Evolutionary conservation across 257 asterid genomes (phyloP).

Genomic region (Lycium ferocissimum): DNA sequence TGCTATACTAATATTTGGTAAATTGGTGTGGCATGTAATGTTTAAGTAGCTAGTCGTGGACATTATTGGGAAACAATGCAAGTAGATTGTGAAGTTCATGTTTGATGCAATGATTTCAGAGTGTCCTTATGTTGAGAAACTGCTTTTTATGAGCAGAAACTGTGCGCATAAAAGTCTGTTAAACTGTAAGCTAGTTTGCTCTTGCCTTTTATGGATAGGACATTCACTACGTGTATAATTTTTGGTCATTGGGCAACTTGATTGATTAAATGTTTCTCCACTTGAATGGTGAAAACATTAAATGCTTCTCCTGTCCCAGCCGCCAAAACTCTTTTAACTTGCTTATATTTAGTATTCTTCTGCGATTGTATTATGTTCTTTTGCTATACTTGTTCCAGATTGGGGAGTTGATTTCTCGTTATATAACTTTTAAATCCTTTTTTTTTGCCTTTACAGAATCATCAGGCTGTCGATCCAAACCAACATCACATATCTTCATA

Average conservation of each 20-base stretch:
- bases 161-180: neutral
- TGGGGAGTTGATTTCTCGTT: conserved; percentile 30
- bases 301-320: conserved; percentile 7
- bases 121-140: conserved; percentile 27
- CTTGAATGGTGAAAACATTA: conserved; percentile 10
- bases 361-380: conserved; percentile 14
- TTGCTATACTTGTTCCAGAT: conserved; percentile 25
- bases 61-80: neutral
- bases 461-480: conserved; percentile 55
- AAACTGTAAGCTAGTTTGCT: neutral
- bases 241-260: neutral
- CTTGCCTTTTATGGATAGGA: conserved; percentile 16
- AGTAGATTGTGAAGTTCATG: neutral
- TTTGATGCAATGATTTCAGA: neutral
- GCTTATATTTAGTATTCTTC: conserved; percentile 21
- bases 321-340: conserved; percentile 13
- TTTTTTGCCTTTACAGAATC: conserved; percentile 54
- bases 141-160: neutral
- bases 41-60: neutral
- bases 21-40: conserved; percentile 6
- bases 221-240: neutral
- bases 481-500: conserved; percentile 67
- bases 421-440: conserved; percentile 18
- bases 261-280: conserved; percentile 15
- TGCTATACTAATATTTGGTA: neutral